Conservation (phyloP, 768 basidiomycete species). For the Auriscalpium vulgare region DNA sequence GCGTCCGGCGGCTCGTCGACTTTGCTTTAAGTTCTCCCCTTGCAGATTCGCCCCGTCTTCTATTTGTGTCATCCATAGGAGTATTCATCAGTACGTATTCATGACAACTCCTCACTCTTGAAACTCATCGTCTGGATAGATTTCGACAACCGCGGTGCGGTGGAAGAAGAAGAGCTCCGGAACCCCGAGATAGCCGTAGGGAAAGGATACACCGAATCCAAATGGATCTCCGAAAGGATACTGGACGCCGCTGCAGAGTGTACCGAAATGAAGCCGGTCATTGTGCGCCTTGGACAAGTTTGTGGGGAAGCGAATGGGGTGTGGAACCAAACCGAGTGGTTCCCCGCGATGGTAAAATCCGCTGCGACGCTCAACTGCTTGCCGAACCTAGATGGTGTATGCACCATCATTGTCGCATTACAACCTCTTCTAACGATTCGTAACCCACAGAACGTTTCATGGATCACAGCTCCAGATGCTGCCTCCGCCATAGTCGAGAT, state of each 20-base stretch:
- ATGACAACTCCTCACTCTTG: not conserved
- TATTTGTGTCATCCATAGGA: slow-evolving; percentile 19
- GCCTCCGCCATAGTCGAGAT: slow-evolving; percentile 21
- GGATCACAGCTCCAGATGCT: slow-evolving; percentile 20
- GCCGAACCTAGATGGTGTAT: slow-evolving; percentile 15
- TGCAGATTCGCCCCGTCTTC: slow-evolving; percentile 8
- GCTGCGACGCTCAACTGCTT: slow-evolving; percentile 14
- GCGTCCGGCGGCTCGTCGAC: slow-evolving; percentile 15
- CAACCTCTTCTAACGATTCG: too few species aligned
- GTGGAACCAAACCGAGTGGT: slow-evolving; percentile 23
- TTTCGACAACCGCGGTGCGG: slow-evolving; percentile 13
- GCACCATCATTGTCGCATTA: not conserved
- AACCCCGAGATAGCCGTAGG: slow-evolving; percentile 11
- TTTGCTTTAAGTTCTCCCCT: slow-evolving; percentile 15
- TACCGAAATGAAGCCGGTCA: slow-evolving; percentile 8
- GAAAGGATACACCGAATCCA: slow-evolving; percentile 19
- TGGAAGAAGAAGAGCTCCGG: slow-evolving; percentile 10
- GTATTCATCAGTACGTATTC: slow-evolving; percentile 15
- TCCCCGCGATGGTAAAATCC: slow-evolving; percentile 17
- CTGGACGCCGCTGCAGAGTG: slow-evolving; percentile 15
- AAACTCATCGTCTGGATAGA: slow-evolving; percentile 6
- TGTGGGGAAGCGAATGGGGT: slow-evolving; percentile 20
- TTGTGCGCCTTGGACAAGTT: slow-evolving; percentile 22
- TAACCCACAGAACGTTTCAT: slow-evolving; percentile 13
- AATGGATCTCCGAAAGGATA: slow-evolving; percentile 18